Evolutionary conservation across 345 rosid genomes (phyloP).

Genomic region (Balakata baccata): DNA sequence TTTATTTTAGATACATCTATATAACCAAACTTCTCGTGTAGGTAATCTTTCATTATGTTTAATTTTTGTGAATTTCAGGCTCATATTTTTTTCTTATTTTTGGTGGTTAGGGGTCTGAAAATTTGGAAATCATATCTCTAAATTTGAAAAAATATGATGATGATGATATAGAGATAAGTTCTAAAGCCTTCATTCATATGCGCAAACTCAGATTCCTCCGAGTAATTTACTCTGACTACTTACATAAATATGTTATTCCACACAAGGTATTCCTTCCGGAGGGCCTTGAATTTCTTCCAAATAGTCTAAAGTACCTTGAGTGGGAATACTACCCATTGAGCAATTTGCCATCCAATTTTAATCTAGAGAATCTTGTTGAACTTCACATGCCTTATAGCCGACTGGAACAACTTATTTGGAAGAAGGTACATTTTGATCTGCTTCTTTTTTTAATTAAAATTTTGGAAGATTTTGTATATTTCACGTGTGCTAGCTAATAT

Average conservation of each 20-base stretch:
- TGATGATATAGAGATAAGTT: neutral
- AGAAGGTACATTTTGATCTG: neutral
- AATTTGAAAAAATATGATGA: neutral
- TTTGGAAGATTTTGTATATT: neutral
- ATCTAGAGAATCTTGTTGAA: slow-evolving; percentile 5
- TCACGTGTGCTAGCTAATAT: neutral
- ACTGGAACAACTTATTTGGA: neutral
- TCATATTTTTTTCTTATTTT: neutral
- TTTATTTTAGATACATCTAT: too few species aligned
- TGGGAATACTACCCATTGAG: neutral
- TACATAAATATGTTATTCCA: too few species aligned
- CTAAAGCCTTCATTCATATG: neutral
- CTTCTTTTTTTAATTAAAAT: neutral
- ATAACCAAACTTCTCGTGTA: too few species aligned
- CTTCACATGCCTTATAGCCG: neutral
- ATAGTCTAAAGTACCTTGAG: neutral
- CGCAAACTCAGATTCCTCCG: neutral
- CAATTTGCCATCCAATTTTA: neutral
- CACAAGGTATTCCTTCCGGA: too few species aligned
- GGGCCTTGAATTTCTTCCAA: slow-evolving; percentile 15
- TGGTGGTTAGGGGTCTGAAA: neutral
- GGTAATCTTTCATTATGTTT: too few species aligned
- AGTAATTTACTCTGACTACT: neutral
- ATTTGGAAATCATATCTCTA: neutral
- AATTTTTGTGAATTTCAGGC: neutral